A percentile compares a stretch with the other conserved stretches of the same genome.
Evolutionary conservation across 1,139 yeast species (phyloP).

Genomic region (Taphrina sp.): DNA sequence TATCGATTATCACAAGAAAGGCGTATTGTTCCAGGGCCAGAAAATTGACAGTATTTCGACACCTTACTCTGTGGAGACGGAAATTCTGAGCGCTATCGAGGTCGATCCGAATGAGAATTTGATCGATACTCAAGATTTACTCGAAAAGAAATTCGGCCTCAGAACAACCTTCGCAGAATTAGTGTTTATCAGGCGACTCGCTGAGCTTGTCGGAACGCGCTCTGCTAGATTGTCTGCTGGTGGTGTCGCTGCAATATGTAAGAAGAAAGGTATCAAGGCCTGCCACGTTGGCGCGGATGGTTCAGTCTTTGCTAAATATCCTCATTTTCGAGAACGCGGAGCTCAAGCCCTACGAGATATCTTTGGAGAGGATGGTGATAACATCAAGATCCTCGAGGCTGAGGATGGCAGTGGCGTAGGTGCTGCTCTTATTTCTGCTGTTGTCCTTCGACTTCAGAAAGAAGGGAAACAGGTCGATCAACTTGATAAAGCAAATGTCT

Average conservation of each 20-base stretch:
- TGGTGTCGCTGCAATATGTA: slow-evolving; percentile 93
- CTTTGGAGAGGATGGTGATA: slow-evolving; percentile 68
- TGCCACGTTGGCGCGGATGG: slow-evolving; percentile 98
- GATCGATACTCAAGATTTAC: slow-evolving; percentile 67
- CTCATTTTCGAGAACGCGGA: slow-evolving; percentile 85
- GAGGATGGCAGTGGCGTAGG: slow-evolving; percentile 99
- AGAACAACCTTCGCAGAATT: slow-evolving; percentile 75
- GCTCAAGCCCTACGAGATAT: slow-evolving; percentile 86
- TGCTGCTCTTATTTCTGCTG: slow-evolving; percentile 93
- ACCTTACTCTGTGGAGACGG: slow-evolving; percentile 79
- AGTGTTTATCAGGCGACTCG: slow-evolving; percentile 73
- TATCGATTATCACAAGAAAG: slow-evolving; percentile 65
- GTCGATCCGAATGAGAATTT: slow-evolving; percentile 84
- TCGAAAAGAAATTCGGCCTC: slow-evolving; percentile 59
- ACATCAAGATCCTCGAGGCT: slow-evolving; percentile 80
- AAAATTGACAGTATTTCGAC: slow-evolving; percentile 59
- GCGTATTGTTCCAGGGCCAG: slow-evolving; percentile 67
- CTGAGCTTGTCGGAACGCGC: slow-evolving; percentile 87
- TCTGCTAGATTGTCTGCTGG: slow-evolving; percentile 90
- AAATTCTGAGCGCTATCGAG: slow-evolving; percentile 82
- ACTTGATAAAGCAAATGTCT: slow-evolving; percentile 55
- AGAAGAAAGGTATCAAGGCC: slow-evolving; percentile 71
- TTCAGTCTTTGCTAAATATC: slow-evolving; percentile 89
- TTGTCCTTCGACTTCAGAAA: slow-evolving; percentile 17
- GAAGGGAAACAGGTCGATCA: slow-evolving; percentile 26